Conservation (phyloP, 345 rosid genomes). For the Eucalyptus viminalis region DNA sequence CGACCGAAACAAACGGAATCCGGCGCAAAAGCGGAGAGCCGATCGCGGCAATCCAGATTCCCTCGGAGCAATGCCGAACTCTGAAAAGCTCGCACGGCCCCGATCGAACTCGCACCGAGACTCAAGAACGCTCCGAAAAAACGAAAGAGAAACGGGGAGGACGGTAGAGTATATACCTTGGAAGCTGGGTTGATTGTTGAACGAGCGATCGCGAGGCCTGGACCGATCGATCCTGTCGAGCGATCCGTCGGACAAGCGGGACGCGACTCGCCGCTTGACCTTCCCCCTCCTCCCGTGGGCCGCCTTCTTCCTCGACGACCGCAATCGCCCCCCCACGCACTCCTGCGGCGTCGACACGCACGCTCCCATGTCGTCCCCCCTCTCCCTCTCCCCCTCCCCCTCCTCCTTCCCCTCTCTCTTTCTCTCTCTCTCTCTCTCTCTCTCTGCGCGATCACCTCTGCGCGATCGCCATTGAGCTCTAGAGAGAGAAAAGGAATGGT, state of each 20-base stretch:
- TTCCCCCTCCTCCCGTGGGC: conserved; percentile 23
- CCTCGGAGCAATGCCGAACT: background rate
- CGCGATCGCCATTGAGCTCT: background rate
- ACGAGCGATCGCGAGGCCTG: conserved; percentile 31
- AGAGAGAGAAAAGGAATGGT: background rate
- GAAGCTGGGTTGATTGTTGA: conserved; percentile 41
- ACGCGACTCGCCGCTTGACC: conserved; percentile 27
- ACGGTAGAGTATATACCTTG: conserved; percentile 29
- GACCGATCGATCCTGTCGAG: conserved; percentile 18
- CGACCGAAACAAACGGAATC: background rate
- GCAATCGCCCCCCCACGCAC: conserved; percentile 55
- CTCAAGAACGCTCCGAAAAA: background rate
- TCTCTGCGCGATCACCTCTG: background rate
- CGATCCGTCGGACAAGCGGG: conserved; percentile 46
- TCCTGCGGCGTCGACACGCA: conserved; percentile 69
- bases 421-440: background rate
- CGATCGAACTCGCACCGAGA: background rate
- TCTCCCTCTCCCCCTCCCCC: background rate
- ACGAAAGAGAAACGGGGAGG: background rate
- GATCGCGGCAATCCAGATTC: background rate
- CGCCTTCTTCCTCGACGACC: conserved; percentile 35
- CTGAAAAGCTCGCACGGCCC: background rate
- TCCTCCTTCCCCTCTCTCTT: too few relatives aligned
- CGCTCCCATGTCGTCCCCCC: conserved; percentile 44
- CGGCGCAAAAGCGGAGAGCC: background rate